Evolutionary conservation across 306 rosid species (phyloP).

Genomic region (Aeschynomene evenia): DNA sequence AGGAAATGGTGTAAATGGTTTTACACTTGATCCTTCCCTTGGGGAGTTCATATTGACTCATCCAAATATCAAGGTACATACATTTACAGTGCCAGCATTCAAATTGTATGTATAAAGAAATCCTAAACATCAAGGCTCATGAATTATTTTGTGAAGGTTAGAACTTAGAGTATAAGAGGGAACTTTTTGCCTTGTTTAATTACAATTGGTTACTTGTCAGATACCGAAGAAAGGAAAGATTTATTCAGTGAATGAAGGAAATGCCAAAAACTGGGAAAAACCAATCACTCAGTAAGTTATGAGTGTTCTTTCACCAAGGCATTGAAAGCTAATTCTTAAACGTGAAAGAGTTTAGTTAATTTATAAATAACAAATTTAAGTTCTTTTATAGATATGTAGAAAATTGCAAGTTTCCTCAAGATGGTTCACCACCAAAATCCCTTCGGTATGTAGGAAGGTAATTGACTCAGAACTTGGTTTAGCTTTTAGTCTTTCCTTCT

Average conservation of each 20-base stretch:
- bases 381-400: slow-evolving; percentile 62
- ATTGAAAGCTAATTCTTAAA: slow-evolving; percentile 12
- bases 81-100: background rate
- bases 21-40: slow-evolving; percentile 93
- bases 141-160: background rate
- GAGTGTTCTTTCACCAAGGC: background rate
- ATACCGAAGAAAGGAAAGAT: slow-evolving; percentile 81
- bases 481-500: background rate
- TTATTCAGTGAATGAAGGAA: slow-evolving; percentile 94
- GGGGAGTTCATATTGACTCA: slow-evolving; percentile 98
- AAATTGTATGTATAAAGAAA: background rate
- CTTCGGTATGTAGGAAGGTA: slow-evolving; percentile 93
- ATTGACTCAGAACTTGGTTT: slow-evolving; percentile 7
- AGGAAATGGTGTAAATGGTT: slow-evolving; percentile 83
- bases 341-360: background rate
- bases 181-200: slow-evolving; percentile 11
- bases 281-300: slow-evolving; percentile 62
- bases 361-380: background rate
- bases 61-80: slow-evolving; percentile 80
- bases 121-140: background rate
- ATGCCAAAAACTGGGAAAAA: slow-evolving; percentile 89
- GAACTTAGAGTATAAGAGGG: background rate
- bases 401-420: slow-evolving; percentile 82
- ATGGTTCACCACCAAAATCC: slow-evolving; percentile 81
- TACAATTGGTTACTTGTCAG: slow-evolving; percentile 40